Evolutionary conservation across 495 filamentous ascomycete genomes (phyloP), one percentile per base, ranked within the genome.

Genomic region (Lichina pygmaea): DNA sequence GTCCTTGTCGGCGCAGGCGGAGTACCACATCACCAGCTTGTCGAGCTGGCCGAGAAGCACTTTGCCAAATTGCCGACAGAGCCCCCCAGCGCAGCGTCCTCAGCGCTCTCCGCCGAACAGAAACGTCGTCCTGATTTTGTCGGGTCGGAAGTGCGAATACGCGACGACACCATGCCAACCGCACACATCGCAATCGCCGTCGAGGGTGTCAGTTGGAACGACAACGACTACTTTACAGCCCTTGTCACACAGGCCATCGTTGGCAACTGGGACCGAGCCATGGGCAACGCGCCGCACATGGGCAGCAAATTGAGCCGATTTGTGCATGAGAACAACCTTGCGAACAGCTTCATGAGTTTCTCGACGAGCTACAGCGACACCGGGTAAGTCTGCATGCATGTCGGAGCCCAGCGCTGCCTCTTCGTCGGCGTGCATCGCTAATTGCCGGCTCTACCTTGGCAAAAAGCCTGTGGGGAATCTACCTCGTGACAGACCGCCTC

Each of bases 281-380:
- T 95, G 78, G 91, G 91, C 58, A 92, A 85, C 64, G 83, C 86
- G 42, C 72, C 85, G 44, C 86, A 93, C 68, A 74, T 94, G 51
- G 91, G 89, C 51, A 92, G 82, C 82, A 94, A 86, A 71, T 81
- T 99, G 56, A 91, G 83, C 71, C 72, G 74, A 48, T 78, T 89
- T 52, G 77, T 99, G 48, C 76, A 86, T 71, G 70, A 93, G 66
- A 71, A 95, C 64, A 74, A 84, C 57, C 73, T 99, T 44, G 86
- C 86, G 56, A 99, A 89, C 66, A 92, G 83, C 71, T 95, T 93
- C 75, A 99, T 99, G 89, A 86, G 80, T 72, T 99, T 99, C 67
- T 93, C 83, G 54, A 99, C 89, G 42, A 93, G 83, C 68, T 99
- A 99, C 66, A 93, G 82, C 59, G 89, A 99, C 64, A 95, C 89